A percentile compares a stretch with the other conserved stretches of the same genome.
These are phyloP conservation scores for Cucurbitaria berberidis DNA, from an alignment of 2,329 filamentous ascomycete species.

Conservation along the genomic window DNA sequence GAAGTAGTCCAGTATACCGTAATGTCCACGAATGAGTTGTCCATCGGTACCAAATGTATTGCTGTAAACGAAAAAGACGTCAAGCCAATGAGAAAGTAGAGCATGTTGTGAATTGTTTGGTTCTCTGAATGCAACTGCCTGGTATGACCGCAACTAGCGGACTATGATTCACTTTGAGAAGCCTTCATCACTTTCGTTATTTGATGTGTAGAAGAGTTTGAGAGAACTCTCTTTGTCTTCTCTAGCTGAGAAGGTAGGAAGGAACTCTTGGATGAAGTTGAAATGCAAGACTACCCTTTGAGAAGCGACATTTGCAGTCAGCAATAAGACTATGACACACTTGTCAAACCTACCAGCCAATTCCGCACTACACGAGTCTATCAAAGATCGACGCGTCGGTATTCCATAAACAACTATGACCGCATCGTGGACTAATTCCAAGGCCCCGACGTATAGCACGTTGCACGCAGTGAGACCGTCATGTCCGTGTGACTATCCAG, in stretches of 20 bases:
- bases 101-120: conserved; percentile 57
- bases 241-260: too few species aligned
- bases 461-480: background rate
- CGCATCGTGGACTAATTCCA: background rate
- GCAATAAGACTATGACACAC: too few species aligned
- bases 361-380: too few species aligned
- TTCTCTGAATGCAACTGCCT: background rate
- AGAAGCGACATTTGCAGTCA: background rate
- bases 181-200: too few species aligned
- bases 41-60: conserved; percentile 80
- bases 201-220: too few species aligned
- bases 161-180: too few species aligned
- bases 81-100: conserved; percentile 62
- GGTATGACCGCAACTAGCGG: too few species aligned
- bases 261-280: too few species aligned
- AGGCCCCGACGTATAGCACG: background rate
- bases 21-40: conserved; percentile 75
- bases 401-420: background rate
- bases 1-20: conserved; percentile 76
- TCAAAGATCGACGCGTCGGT: too few species aligned
- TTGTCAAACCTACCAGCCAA: too few species aligned
- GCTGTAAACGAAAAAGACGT: conserved; percentile 68
- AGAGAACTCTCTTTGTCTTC: too few species aligned
- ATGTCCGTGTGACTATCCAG: background rate
- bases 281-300: too few species aligned